Evolutionary conservation across 2,329 filamentous ascomycete genomes (phyloP).

Genomic region (Alternaria ethzedia): DNA sequence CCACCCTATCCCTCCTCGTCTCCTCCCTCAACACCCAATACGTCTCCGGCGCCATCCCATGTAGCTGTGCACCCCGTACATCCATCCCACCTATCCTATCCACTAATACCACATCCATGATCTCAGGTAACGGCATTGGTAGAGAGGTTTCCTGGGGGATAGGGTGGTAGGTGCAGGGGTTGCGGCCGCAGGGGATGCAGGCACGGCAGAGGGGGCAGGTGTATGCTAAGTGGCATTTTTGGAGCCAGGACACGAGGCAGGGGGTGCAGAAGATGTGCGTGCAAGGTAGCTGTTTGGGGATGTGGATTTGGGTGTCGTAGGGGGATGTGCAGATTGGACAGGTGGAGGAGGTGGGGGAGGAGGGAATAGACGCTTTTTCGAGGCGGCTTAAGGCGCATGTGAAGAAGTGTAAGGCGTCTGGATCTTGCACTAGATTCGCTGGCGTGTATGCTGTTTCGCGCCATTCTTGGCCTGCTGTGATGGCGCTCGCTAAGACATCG

Average conservation of each 20-base stretch:
- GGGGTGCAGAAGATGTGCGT: not conserved
- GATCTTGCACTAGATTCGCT: not conserved
- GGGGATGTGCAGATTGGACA: not conserved
- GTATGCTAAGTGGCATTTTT: not conserved
- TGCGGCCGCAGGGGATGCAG: not conserved
- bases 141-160: accelerated
- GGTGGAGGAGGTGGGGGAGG: not conserved
- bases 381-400: not conserved
- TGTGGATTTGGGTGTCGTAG: not conserved
- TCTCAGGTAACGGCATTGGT: not conserved
- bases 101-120: not conserved
- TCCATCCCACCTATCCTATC: not conserved
- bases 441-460: not conserved
- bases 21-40: not conserved
- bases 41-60: not conserved
- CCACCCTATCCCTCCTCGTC: not conserved
- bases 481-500: no score
- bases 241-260: not conserved
- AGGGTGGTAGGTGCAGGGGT: not conserved
- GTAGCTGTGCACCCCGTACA: not conserved
- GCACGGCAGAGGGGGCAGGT: not conserved
- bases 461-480: not conserved
- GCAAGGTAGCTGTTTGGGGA: not conserved
- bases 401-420: not conserved
- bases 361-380: not conserved